phyloP scores from a whole-genome alignment of 768 basidiomycete genomes.

The Lactarius sanguifluus region DNA sequence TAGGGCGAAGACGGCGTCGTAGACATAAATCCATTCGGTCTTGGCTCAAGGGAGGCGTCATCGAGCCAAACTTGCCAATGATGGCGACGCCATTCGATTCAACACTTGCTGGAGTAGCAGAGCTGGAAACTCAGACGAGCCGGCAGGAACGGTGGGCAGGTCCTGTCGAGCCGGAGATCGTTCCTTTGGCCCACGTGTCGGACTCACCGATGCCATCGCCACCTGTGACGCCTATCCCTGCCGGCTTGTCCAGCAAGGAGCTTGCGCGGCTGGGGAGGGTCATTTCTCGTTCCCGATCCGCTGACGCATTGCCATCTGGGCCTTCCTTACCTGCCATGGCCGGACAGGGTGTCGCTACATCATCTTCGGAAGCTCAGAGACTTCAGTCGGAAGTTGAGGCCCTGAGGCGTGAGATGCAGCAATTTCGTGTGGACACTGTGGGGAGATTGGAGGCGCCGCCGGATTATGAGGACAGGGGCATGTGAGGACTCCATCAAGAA shows the following conservation, averaged over 20 bases:
- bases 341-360: not conserved
- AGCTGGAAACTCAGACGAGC: not conserved
- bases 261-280: conserved; percentile 15
- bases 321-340: not conserved
- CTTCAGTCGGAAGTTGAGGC: conserved; percentile 34
- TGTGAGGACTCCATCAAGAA: no score
- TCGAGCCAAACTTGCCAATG: not conserved
- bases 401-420: conserved; percentile 33
- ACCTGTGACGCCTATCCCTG: not conserved
- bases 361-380: conserved; percentile 1
- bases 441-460: conserved; percentile 32
- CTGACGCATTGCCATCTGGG: not conserved
- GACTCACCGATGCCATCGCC: not conserved
- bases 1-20: conserved; percentile 8
- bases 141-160: not conserved
- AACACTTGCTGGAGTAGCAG: not conserved
- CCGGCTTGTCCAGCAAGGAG: conserved; percentile 20
- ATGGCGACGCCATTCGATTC: conserved; percentile 11
- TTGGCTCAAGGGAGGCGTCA: not conserved
- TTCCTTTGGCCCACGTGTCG: not conserved
- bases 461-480: conserved; percentile 20
- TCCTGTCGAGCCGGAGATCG: not conserved
- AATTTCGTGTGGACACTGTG: conserved; percentile 29
- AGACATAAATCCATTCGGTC: not conserved
- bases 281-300: not conserved